These are phyloP conservation scores for Capsicum pubescens DNA, from an alignment of 257 asterid genomes.

Conservation along the genomic window DNA sequence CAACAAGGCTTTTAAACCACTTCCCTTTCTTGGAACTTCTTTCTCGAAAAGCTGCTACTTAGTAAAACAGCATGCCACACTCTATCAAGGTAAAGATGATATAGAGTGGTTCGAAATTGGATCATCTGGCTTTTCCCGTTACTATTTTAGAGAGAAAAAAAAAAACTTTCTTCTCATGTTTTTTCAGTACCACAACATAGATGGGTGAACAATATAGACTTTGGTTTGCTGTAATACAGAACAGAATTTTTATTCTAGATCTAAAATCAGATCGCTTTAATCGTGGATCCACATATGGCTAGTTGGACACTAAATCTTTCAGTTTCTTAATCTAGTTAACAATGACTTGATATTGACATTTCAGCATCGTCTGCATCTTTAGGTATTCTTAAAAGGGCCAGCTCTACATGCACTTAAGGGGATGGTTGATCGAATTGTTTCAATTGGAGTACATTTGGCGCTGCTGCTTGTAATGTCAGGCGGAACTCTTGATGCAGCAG, in stretches of 20 bases:
- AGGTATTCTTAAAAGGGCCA: slow-evolving; percentile 89
- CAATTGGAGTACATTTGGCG: slow-evolving; percentile 89
- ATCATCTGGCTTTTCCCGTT: too few species aligned
- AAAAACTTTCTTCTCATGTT: neutral
- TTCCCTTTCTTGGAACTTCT: neutral
- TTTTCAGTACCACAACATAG: neutral
- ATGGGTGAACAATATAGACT: neutral
- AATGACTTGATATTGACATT: neutral
- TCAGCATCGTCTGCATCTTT: neutral
- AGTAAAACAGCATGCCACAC: neutral
- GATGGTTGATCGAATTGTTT: slow-evolving; percentile 79
- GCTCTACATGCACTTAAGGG: slow-evolving; percentile 84
- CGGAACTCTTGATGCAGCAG: slow-evolving; percentile 85
- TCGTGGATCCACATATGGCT: neutral
- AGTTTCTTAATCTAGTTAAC: neutral
- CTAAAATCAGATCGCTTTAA: neutral
- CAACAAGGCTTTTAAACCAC: neutral
- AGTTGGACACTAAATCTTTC: neutral
- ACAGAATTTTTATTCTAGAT: neutral
- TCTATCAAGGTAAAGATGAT: neutral
- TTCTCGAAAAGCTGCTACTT: neutral
- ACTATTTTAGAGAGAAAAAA: neutral
- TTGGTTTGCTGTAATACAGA: neutral
- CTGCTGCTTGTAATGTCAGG: slow-evolving; percentile 81
- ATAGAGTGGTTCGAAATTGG: neutral